These are phyloP conservation scores for Rhizopogon salebrosus DNA, from an alignment of 768 basidiomycete genomes.

Conservation along the genomic window DNA sequence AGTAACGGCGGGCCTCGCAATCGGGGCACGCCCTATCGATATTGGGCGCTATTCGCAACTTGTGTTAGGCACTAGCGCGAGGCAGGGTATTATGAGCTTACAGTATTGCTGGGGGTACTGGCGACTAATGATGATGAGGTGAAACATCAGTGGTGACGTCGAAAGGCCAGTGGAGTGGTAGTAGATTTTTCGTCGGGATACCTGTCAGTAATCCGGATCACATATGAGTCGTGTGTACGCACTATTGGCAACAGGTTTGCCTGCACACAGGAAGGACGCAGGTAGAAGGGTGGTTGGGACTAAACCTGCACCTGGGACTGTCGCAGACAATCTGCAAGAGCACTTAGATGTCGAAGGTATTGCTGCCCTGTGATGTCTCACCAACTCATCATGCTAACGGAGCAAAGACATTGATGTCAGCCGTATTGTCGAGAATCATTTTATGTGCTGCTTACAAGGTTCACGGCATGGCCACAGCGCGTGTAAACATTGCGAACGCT, in stretches of 20 bases:
- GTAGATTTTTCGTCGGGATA: not conserved
- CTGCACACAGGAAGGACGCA: slow-evolving; percentile 41
- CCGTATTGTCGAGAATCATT: not conserved
- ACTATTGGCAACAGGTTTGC: slow-evolving; percentile 48
- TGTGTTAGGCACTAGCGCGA: not conserved
- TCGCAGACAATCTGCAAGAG: slow-evolving; percentile 40
- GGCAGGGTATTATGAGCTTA: slow-evolving; percentile 15
- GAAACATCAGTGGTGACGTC: not conserved
- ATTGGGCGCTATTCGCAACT: slow-evolving; percentile 31
- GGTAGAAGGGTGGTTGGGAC: slow-evolving; percentile 41
- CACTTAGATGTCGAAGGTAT: slow-evolving; percentile 4
- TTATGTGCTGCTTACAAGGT: slow-evolving; percentile 28
- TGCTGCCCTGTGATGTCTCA: slow-evolving; percentile 2
- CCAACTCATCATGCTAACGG: slow-evolving; percentile 34
- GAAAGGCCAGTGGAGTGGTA: not conserved
- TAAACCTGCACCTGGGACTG: slow-evolving; percentile 46
- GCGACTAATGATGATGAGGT: slow-evolving; percentile 25
- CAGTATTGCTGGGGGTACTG: slow-evolving; percentile 43
- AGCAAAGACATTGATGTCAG: not conserved
- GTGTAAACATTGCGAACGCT: slow-evolving; percentile 46
- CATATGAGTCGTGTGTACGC: slow-evolving; percentile 11
- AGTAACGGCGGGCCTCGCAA: slow-evolving; percentile 27
- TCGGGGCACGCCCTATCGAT: slow-evolving; percentile 37
- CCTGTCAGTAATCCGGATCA: not conserved
- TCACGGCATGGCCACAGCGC: slow-evolving; percentile 44